Evolutionary conservation across 495 filamentous ascomycete species (phyloP).

Genomic region (Glonium stellatum): DNA sequence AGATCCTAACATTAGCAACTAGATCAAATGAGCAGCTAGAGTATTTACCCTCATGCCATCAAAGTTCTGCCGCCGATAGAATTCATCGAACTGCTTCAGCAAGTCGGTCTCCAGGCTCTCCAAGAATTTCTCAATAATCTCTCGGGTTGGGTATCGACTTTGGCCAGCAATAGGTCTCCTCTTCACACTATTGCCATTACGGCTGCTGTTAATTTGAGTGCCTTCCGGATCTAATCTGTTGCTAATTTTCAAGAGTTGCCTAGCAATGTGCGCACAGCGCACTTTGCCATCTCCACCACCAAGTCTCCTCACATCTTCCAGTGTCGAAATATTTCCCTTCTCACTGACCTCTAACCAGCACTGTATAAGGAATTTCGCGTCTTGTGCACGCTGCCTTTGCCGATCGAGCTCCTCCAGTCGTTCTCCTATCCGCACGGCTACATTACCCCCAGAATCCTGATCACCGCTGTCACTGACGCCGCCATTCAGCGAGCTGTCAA

Average conservation of each 20-base stretch:
- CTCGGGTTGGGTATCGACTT: slow-evolving; percentile 59
- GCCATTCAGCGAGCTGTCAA: slow-evolving; percentile 70
- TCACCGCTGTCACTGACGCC: slow-evolving; percentile 41
- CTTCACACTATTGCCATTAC: slow-evolving; percentile 30
- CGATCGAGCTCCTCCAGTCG: slow-evolving; percentile 88
- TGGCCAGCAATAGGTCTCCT: slow-evolving; percentile 46
- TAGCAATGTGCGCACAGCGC: slow-evolving; percentile 80
- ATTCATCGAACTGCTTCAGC: slow-evolving; percentile 92
- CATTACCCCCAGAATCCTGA: slow-evolving; percentile 62
- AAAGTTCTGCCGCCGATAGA: slow-evolving; percentile 86
- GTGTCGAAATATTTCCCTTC: slow-evolving; percentile 65
- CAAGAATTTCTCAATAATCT: slow-evolving; percentile 93
- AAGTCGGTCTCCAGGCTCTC: slow-evolving; percentile 94
- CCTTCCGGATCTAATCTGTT: slow-evolving; percentile 70
- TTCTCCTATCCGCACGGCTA: slow-evolving; percentile 92
- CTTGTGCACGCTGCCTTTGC: slow-evolving; percentile 79
- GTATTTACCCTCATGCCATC: slow-evolving; percentile 64
- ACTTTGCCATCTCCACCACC: slow-evolving; percentile 81
- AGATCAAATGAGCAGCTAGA: not conserved
- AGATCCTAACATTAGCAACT: not conserved
- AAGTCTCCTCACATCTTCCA: slow-evolving; percentile 73
- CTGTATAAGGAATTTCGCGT: slow-evolving; percentile 89
- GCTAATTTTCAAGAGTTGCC: slow-evolving; percentile 81
- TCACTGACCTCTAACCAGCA: slow-evolving; percentile 94
- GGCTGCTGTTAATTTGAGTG: slow-evolving; percentile 51